Conservation (phyloP, 1,284 basidiomycete species). For the Microbotryum lychnidis-dioicae region DNA sequence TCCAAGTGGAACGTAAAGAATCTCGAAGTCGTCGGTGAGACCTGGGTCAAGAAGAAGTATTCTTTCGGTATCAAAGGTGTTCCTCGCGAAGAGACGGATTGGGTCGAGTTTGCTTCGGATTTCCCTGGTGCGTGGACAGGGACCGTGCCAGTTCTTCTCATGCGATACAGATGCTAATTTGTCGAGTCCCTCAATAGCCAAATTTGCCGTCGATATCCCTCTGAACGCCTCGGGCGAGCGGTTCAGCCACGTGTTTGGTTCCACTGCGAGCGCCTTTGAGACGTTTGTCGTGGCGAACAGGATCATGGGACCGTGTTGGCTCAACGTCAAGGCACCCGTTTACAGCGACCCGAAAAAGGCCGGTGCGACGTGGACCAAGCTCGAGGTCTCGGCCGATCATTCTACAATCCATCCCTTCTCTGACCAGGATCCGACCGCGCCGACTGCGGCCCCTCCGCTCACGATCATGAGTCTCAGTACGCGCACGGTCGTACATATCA, state of each 20-base stretch:
- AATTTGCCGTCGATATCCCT: constrained; percentile 51
- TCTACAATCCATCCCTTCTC: constrained; percentile 68
- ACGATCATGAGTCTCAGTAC: constrained; percentile 83
- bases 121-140: constrained; percentile 20
- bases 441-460: constrained; percentile 76
- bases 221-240: constrained; percentile 67
- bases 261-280: constrained; percentile 87
- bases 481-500: constrained; percentile 89
- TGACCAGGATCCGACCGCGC: constrained; percentile 62
- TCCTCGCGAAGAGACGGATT: constrained; percentile 68
- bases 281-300: constrained; percentile 89
- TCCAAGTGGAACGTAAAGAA: constrained; percentile 53
- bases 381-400: constrained; percentile 79
- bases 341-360: constrained; percentile 52
- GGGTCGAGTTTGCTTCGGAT: constrained; percentile 76
- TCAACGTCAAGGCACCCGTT: constrained; percentile 67
- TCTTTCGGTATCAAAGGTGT: constrained; percentile 83
- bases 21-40: constrained; percentile 50
- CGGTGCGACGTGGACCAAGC: constrained; percentile 88
- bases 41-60: constrained; percentile 79
- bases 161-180: constrained; percentile 47
- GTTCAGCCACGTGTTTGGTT: constrained; percentile 83
- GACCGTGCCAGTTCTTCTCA: neutral
- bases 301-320: constrained; percentile 99
- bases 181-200: constrained; percentile 45